Evolutionary conservation across 2,329 filamentous ascomycete genomes (phyloP), one percentile per base, ranked within the genome.

Genomic region (Trichoderma gracile): DNA sequence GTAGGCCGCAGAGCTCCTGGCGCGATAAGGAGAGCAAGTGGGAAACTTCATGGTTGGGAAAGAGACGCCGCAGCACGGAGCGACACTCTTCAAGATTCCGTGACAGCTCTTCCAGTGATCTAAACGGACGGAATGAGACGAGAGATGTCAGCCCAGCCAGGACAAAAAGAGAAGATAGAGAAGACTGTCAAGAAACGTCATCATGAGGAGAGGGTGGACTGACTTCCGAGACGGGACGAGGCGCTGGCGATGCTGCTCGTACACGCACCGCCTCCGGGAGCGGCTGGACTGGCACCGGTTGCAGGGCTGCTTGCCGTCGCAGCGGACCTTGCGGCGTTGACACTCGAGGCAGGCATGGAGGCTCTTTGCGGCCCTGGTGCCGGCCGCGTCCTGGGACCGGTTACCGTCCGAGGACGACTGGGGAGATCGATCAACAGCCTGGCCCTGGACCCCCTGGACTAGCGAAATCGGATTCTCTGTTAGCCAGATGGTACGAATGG

Each of bases 271-370:
- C 74, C 93, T 91, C 4, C 90, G 89, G 67, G 91, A 90, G 64
- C 91, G 87, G 73, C 92, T 93, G 75, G 90, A 93, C 65, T 91
- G 84, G 74, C 91, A 95, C 73, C 93, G 91, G 43, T 90, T 89
- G 73, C 91, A 95, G 12, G 91, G 91, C 72, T 92, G 89, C 69
- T 89, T 85, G 62, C 91, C 91, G 78, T 93, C 90, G 73, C 91
- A 95, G 68, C 91, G 88, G 64, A 94, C 94, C 77, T 94, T 95
- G 67, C 91, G 85, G 69, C 91, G 84, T 73, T 92, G 88, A 78
- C 91, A 92, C 71, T 91, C 89, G 54, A 89, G 87, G 74, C 89
- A 92, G 43, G 89, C 89, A 71, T 89, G 82, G 27, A 82, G 80
- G 65, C 82, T 85, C 42, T 82, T 84, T 70, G 84, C 82, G 68